Evolutionary conservation across 2,329 filamentous ascomycete species (phyloP), one percentile per base, ranked within the genome.

Genomic region (Keithomyces neogunnii): DNA sequence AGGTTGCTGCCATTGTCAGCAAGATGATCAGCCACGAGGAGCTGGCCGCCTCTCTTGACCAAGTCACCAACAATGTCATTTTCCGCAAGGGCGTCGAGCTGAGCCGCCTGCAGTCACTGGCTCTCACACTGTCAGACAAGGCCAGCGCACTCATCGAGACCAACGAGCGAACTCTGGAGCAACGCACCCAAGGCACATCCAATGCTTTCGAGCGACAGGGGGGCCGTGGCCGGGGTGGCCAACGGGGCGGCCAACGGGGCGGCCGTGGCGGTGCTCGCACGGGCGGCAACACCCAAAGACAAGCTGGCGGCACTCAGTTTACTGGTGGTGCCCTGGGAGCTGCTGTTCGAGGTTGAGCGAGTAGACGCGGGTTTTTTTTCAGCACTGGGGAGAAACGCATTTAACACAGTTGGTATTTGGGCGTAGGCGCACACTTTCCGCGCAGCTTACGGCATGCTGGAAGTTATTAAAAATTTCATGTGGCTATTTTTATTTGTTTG

Each of bases 11-110:
- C 36, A 85, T 99, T 51, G 84, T 99, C 64, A 95, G 89, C 80
- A 95, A 95, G 78, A 99, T 99, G 93, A 97, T 99, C 70, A 95
- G 90, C 63, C 93, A 99, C 76, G 93, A 99, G 73, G 93, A 99
- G 72, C 85, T 99, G 47, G 89, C 88, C 8, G 93, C 93, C 43
- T 95, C 93, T 38, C 83, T 99, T 31, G 95, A 99, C 76, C 93
- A 99, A 74, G 92, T 99, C 73, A 96, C 95, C 64, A 85, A 88
- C 60, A 95, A 89, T 48, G 89, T 99, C 72, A 93, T 97, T 74
- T 99, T 99, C 88, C 87, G 93, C 72, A 97, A 99, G 84, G 95
- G 93, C 53, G 93, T 99, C 56, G 95, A 99, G 78, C 83, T 99
- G 58, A 96, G 89, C 65, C 85, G 95, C 61, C 82, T 99, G 58